These are phyloP conservation scores for Ganoderma sinense DNA, from an alignment of 1,284 basidiomycete genomes.

Conservation along the genomic window DNA sequence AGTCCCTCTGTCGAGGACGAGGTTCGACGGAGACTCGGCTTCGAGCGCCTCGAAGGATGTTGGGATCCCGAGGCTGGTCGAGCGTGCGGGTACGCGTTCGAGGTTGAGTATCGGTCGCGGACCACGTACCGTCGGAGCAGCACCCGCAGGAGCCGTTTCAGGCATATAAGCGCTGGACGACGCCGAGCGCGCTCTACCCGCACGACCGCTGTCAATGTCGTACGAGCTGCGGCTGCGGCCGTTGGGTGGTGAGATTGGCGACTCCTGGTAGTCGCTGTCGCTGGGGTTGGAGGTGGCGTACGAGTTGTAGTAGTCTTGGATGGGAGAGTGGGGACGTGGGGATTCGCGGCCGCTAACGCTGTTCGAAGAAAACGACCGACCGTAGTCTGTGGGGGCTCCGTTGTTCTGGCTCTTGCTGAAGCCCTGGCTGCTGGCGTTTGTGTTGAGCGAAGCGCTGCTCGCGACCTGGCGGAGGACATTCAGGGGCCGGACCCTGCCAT, in stretches of 20 bases:
- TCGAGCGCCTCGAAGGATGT: conserved; percentile 32
- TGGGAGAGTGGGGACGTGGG: conserved; percentile 41
- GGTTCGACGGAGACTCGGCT: conserved; percentile 26
- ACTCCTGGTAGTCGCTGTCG: conserved; percentile 24
- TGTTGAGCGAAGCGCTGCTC: conserved; percentile 33
- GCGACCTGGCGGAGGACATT: conserved; percentile 46
- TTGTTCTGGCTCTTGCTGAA: conserved; percentile 25
- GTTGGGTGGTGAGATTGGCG: conserved; percentile 27
- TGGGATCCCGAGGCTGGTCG: conserved; percentile 35
- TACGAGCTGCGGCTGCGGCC: conserved; percentile 12
- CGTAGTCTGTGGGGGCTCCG: conserved; percentile 38
- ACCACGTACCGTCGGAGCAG: conserved; percentile 4
- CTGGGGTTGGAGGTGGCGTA: conserved; percentile 19
- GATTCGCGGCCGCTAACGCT: conserved; percentile 35
- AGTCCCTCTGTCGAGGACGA: conserved; percentile 26
- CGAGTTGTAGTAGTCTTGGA: conserved; percentile 42
- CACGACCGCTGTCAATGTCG: conserved; percentile 18
- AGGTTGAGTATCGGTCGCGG: conserved; percentile 34
- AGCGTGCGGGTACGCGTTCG: conserved; percentile 36
- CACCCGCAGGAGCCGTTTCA: background rate
- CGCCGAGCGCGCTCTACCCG: conserved; percentile 37
- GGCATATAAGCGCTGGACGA: conserved; percentile 34
- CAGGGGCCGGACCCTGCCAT: conserved; percentile 62
- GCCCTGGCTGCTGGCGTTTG: conserved; percentile 8
- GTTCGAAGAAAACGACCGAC: conserved; percentile 34